Evolutionary conservation across 2,329 filamentous ascomycete genomes (phyloP), one percentile per base, ranked within the genome.

Genomic region (Dactylella cylindrospora): DNA sequence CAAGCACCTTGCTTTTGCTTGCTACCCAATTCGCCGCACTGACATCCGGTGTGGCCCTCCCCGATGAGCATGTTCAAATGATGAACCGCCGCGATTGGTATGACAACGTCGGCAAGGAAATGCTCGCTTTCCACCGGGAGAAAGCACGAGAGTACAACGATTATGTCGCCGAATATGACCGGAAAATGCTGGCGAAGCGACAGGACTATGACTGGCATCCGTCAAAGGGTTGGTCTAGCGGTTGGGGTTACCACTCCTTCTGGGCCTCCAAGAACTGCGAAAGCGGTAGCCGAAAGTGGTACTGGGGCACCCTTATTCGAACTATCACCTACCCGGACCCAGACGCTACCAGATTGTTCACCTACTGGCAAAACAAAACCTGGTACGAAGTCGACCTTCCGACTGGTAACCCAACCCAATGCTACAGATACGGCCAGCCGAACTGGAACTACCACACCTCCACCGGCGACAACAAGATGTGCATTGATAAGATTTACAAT

Each of bases 171-270:
- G 22, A 40, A n/a, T n/a, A n/a, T 15, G 38, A 40, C 22, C 25
- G 19, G 12, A n/a, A n/a, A n/a, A n/a, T n/a, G n/a, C 22, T 40
- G 1, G 22, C 22, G 22, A 40, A 40, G 10, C 38, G 38, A 25
- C 38, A 40, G 28, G 38, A 40, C 38, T 40, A 40, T 25, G 38
- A 40, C 20, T 40, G 38, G 38, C 10, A 40, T 15, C 38, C 38
- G 17, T 9, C 38, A 10, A 9, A n/a, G 9, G 22, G 17, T 9
- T 40, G 22, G 10, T 8, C 1, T 15, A 40, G 22, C 38, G 12
- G 5, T n/a, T 40, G 22, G 20, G 38, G 38, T 12, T 40, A 40
- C 19, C 38, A 40, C 38, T 40, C 38, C 6, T 40, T 40, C n/a
- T 40, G 38, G 38, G 38, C 38, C 5, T n/a, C 17, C 12, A 40